These are phyloP conservation scores for Lactarius indigo DNA, from an alignment of 768 basidiomycete genomes.

Conservation along the genomic window DNA sequence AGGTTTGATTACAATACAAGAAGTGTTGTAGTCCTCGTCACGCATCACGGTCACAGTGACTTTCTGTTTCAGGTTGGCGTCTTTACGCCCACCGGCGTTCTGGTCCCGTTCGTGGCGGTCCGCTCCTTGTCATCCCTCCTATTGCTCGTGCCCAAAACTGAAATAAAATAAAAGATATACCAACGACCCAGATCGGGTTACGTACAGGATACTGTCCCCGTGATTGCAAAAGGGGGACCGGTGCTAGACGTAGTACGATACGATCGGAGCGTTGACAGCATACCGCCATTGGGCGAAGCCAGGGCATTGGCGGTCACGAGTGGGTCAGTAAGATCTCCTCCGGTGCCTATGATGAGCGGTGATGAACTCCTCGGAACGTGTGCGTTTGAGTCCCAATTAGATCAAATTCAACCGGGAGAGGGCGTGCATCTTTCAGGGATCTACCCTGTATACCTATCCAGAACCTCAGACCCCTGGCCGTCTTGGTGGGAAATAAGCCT, in stretches of 20 bases:
- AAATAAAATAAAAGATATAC: background rate
- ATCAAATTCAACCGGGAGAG: background rate
- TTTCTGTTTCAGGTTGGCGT: slow-evolving; percentile 20
- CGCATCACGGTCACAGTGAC: background rate
- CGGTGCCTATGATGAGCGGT: slow-evolving; percentile 20
- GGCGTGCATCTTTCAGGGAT: background rate
- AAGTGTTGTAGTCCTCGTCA: background rate
- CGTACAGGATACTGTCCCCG: background rate
- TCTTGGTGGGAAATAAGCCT: background rate
- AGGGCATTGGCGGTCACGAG: slow-evolving; percentile 2
- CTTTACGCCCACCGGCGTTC: slow-evolving; percentile 5
- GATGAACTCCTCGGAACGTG: slow-evolving; percentile 9
- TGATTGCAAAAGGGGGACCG: slow-evolving; percentile 1
- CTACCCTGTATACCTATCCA: background rate
- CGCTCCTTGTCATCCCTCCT: background rate
- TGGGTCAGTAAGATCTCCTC: background rate
- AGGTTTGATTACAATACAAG: slow-evolving; percentile 14
- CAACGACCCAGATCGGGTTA: background rate
- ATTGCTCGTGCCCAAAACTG: background rate
- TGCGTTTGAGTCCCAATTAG: background rate
- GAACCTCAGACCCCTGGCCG: background rate
- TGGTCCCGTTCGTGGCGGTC: background rate
- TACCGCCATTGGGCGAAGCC: background rate
- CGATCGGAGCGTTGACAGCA: slow-evolving; percentile 15
- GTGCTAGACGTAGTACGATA: background rate